Percentiles rank a stretch among this genome's conserved stretches.
phyloP scores from a whole-genome alignment of 352 stramenopile species.

The Phytophthora fragariae region DNA sequence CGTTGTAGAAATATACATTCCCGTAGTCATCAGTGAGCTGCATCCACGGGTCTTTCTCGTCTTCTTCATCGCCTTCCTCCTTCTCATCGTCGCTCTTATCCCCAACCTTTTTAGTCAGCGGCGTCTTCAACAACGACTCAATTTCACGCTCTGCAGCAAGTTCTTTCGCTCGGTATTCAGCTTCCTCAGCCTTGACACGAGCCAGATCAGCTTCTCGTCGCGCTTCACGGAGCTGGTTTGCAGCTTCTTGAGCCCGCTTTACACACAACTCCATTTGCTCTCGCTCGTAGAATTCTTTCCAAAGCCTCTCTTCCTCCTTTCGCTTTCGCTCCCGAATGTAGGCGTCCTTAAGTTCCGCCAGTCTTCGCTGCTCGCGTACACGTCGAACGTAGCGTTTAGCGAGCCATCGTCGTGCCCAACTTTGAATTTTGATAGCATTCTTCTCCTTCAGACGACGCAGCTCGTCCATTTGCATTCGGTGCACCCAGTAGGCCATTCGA shows the following conservation, averaged over 20 bases:
- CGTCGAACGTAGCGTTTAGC: slow-evolving; percentile 40
- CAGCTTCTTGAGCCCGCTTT: slow-evolving; percentile 46
- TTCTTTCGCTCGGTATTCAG: slow-evolving; percentile 53
- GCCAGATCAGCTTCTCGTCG: slow-evolving; percentile 69
- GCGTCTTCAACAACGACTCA: slow-evolving; percentile 23
- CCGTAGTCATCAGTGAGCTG: slow-evolving; percentile 51
- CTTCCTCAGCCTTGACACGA: slow-evolving; percentile 57
- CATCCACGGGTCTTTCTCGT: slow-evolving; percentile 37
- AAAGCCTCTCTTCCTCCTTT: slow-evolving; percentile 59
- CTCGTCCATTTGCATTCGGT: slow-evolving; percentile 47
- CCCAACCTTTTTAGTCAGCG: not conserved
- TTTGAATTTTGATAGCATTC: slow-evolving; percentile 49
- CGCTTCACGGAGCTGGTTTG: slow-evolving; percentile 61
- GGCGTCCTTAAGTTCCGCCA: slow-evolving; percentile 56
- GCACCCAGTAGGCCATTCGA: slow-evolving; percentile 49
- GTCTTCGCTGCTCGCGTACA: slow-evolving; percentile 39
- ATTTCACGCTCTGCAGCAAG: slow-evolving; percentile 46
- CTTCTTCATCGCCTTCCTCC: slow-evolving; percentile 11
- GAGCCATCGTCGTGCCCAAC: slow-evolving; percentile 44
- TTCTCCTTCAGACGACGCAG: slow-evolving; percentile 40
- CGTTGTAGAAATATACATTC: slow-evolving; percentile 78
- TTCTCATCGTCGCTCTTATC: slow-evolving; percentile 20
- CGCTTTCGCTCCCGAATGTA: slow-evolving; percentile 69
- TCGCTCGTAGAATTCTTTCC: slow-evolving; percentile 63
- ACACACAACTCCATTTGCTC: slow-evolving; percentile 72